Percentiles rank a stretch among this genome's conserved stretches.
Evolutionary conservation across 768 basidiomycete genomes (phyloP).

Genomic region (Heimioporus sp.): DNA sequence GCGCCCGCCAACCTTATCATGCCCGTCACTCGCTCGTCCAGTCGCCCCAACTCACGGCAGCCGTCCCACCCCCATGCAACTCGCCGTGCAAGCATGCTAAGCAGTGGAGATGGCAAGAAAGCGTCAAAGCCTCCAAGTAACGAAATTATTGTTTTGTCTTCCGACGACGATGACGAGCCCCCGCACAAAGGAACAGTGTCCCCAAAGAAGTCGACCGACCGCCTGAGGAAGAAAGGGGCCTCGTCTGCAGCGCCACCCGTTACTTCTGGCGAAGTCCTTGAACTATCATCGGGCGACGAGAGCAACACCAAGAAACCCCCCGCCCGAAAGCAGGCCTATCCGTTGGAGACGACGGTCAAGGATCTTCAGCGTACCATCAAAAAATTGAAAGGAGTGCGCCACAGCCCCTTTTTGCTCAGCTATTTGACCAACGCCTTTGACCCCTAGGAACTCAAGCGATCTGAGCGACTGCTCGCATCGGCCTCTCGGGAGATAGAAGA

Average conservation of each 20-base stretch:
- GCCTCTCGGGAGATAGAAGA: constrained; percentile 18
- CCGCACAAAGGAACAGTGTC: constrained; percentile 18
- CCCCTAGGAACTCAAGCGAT: constrained; percentile 21
- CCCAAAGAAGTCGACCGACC: constrained; percentile 9
- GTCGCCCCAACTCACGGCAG: constrained; percentile 11
- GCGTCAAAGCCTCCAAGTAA: constrained; percentile 14
- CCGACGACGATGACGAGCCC: constrained; percentile 29
- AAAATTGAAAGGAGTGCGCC: constrained; percentile 43
- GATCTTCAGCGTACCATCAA: constrained; percentile 40
- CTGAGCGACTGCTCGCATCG: constrained; percentile 6
- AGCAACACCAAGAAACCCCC: constrained; percentile 2
- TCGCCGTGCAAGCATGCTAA: constrained; percentile 7
- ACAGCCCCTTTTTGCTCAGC: background rate
- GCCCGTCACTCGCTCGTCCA: constrained; percentile 31
- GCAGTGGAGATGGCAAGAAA: constrained; percentile 12
- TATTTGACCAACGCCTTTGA: background rate
- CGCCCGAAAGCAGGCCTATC: constrained; percentile 14
- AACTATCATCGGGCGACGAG: constrained; percentile 61
- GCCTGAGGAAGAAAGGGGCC: constrained; percentile 21
- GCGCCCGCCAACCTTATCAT: constrained; percentile 6
- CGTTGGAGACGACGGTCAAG: constrained; percentile 13
- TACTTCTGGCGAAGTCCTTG: constrained; percentile 42
- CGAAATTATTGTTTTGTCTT: constrained; percentile 34
- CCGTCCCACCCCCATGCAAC: constrained; percentile 4
- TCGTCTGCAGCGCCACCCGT: constrained; percentile 1